Percentiles rank a stretch among this genome's conserved stretches.
These are phyloP conservation scores for Fusarium guadeloupense DNA, from an alignment of 2,329 filamentous ascomycete genomes.

Conservation along the genomic window DNA sequence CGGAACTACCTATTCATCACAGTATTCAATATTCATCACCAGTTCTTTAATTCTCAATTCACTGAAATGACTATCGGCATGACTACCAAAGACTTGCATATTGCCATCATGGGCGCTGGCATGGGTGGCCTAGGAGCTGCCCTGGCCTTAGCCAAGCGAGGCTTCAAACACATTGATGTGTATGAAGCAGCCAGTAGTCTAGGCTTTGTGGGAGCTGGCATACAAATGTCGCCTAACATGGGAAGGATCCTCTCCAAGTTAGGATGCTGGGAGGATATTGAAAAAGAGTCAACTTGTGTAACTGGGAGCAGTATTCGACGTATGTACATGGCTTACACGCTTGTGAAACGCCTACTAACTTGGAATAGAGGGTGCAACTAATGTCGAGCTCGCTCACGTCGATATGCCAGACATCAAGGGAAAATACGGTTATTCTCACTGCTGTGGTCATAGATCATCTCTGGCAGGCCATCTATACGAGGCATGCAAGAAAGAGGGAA, in stretches of 20 bases:
- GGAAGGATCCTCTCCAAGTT: slow-evolving; percentile 77
- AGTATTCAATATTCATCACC: background rate
- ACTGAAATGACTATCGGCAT: slow-evolving; percentile 5
- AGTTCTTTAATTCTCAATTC: too few species aligned
- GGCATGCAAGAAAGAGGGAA: slow-evolving; percentile 70
- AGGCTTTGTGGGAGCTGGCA: slow-evolving; percentile 75
- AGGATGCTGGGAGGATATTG: slow-evolving; percentile 76
- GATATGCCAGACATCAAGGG: slow-evolving; percentile 72
- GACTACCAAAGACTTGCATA: slow-evolving; percentile 32
- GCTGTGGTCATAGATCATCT: slow-evolving; percentile 79
- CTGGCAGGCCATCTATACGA: slow-evolving; percentile 75
- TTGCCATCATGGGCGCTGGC: slow-evolving; percentile 45
- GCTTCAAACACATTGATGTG: slow-evolving; percentile 41
- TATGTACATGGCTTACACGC: background rate
- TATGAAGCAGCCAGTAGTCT: slow-evolving; percentile 41
- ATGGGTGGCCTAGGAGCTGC: slow-evolving; percentile 54
- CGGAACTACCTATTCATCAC: background rate
- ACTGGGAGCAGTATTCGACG: slow-evolving; percentile 45
- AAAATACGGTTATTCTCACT: slow-evolving; percentile 79
- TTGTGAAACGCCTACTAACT: background rate
- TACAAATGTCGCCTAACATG: slow-evolving; percentile 86
- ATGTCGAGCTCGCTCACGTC: slow-evolving; percentile 76
- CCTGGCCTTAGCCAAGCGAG: slow-evolving; percentile 48
- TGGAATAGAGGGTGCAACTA: slow-evolving; percentile 69
- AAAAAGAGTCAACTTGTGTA: slow-evolving; percentile 38